Base-by-base conservation (phyloP, 495 filamentous ascomycete genomes). In the Annulohypoxylon maeteangense region DNA sequence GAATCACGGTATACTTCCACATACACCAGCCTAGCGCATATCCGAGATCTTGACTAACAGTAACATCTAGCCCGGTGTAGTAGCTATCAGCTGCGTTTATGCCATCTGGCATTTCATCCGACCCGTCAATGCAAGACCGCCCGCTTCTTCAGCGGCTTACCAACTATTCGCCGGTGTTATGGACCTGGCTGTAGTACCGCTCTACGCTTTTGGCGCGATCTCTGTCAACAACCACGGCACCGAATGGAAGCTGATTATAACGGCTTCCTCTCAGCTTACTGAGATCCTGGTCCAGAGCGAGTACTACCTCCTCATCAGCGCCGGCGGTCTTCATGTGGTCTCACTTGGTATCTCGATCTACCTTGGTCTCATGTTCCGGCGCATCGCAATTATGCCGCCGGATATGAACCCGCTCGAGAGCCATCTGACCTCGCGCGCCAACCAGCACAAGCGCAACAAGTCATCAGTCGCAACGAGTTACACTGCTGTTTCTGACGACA, bases 331-430 rank as follows among this genome's bases (percentile, higher is more conserved):
- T 10, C 93, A 97, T 75, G 78, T 89, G 1, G 59, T 94, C 7
- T 92, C 92, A 3, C 77, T 94, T 4, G 80, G 79, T 8, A 81
- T 96, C 27, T 91, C 90, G 1, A 76, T 91, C 20, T 96, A 88
- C 71, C 83, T 97, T 6, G 87, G 86, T 1, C 72, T 92, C 54
- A 86, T 91, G 67, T 97, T 97, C 88, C 88, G 89, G 8, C 88
- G 92, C 70, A 97, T 97, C 70, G 81, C 89, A 23, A 82, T 82
- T 12, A 85, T 97, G 60, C 94, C 94, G 1, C 94, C 94, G 0
- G 94, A 97, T 71, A 92, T 96, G 90, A 97, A 97, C 70, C 94
- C 94, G 7, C 81, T 97, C 7, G 94, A 97, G 74, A 89, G 91
- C 70, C 91, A 95, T 71, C 79, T 97, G 38, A 97, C 94, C 4